Evolutionary conservation across 2,329 filamentous ascomycete genomes (phyloP).

Genomic region (Diaporthe sp.): DNA sequence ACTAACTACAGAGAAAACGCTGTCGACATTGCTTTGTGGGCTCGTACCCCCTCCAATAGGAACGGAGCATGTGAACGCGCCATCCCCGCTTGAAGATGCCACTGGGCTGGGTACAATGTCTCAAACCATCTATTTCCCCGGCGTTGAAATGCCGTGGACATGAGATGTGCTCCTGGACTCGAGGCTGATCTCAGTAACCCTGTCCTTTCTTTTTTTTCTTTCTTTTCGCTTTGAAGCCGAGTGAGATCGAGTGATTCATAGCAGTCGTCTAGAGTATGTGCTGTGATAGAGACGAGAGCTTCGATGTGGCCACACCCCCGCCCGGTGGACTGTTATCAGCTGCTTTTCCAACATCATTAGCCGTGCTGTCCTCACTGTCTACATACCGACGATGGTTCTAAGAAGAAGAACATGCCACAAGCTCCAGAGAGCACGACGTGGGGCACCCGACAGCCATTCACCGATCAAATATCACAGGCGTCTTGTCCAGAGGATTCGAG

Average conservation of each 20-base stretch:
- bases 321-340: background rate
- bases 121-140: background rate
- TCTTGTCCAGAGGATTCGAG: conserved; percentile 7
- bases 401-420: background rate
- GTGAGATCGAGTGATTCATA: background rate
- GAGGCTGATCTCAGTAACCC: conserved; percentile 4
- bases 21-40: background rate
- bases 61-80: background rate
- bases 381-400: background rate
- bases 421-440: background rate
- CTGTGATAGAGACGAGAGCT: background rate
- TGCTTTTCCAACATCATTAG: background rate
- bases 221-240: background rate
- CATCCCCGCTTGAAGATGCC: background rate
- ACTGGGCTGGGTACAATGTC: conserved; percentile 7
- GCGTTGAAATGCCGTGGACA: background rate
- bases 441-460: background rate
- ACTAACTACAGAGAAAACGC: background rate
- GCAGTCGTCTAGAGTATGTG: background rate
- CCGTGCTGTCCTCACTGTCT: background rate
- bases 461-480: background rate
- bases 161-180: background rate
- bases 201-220: too few species aligned
- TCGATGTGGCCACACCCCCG: background rate
- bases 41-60: background rate